Evolutionary conservation across 2,329 filamentous ascomycete genomes (phyloP).

Genomic region (Fusarium graminum): DNA sequence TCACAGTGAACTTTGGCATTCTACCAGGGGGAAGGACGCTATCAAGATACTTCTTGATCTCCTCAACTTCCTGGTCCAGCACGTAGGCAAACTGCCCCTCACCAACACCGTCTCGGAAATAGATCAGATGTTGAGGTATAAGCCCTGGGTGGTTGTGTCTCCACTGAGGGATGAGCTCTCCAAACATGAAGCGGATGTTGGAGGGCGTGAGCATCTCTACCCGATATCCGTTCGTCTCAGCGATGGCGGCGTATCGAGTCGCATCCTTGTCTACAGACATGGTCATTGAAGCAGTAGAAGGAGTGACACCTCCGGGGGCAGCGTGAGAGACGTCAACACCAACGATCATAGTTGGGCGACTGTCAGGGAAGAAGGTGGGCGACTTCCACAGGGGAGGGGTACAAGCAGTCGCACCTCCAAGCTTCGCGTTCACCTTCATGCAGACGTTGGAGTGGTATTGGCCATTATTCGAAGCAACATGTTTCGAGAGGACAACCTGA

Average conservation of each 20-base stretch:
- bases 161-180: conserved; percentile 75
- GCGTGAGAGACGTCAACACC: conserved; percentile 93
- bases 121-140: conserved; percentile 81
- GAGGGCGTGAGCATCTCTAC: conserved; percentile 79
- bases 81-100: conserved; percentile 88
- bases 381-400: conserved; percentile 54
- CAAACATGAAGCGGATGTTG: conserved; percentile 76
- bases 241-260: conserved; percentile 81
- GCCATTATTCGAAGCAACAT: conserved; percentile 76
- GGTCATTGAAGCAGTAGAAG: conserved; percentile 90
- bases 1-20: conserved; percentile 79
- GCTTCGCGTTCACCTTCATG: conserved; percentile 97
- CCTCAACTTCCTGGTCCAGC: conserved; percentile 79
- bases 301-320: conserved; percentile 72
- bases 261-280: conserved; percentile 80
- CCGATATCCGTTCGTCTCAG: conserved; percentile 85
- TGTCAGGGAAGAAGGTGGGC: conserved; percentile 54
- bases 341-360: conserved; percentile 80
- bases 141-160: conserved; percentile 60
- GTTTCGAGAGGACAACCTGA: conserved; percentile 80
- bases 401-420: conserved; percentile 82
- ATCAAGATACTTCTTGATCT: conserved; percentile 74
- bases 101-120: conserved; percentile 92
- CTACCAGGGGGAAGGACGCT: conserved; percentile 54
- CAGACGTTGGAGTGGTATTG: conserved; percentile 95